Percentiles rank a stretch among this genome's conserved stretches.
Conservation (phyloP, 352 stramenopile species). For the Phytophthora ramorum region DNA sequence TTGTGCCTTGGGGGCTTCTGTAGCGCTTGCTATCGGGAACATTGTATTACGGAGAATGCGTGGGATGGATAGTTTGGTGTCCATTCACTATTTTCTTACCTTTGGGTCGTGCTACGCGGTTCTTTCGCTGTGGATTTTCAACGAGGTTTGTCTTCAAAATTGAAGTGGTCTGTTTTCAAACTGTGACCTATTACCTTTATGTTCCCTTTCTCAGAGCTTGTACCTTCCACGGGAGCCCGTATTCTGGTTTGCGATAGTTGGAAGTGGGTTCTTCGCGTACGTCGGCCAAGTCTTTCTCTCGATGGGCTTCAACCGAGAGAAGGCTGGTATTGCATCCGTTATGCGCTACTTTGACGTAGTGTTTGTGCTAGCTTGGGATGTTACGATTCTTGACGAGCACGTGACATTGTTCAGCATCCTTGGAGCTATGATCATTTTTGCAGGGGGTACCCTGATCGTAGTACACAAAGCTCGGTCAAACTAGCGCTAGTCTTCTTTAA, state of each 20-base stretch:
- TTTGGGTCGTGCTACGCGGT: background rate
- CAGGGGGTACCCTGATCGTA: slow-evolving; percentile 46
- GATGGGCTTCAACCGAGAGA: slow-evolving; percentile 51
- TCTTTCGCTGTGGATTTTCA: background rate
- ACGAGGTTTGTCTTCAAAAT: background rate
- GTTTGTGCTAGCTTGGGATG: slow-evolving; percentile 61
- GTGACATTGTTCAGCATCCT: slow-evolving; percentile 51
- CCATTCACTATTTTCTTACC: background rate
- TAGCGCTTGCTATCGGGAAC: background rate
- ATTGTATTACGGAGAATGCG: background rate
- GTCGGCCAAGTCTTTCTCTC: slow-evolving; percentile 57
- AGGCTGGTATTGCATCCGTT: slow-evolving; percentile 57
- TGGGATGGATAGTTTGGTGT: background rate
- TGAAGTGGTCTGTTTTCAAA: background rate
- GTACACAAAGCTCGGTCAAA: slow-evolving; percentile 30
- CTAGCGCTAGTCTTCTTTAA: background rate
- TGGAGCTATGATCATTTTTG: slow-evolving; percentile 48
- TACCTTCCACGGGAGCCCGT: slow-evolving; percentile 32
- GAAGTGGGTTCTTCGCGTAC: slow-evolving; percentile 44
- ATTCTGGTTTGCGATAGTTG: slow-evolving; percentile 44
- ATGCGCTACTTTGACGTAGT: slow-evolving; percentile 70
- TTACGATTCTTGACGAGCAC: slow-evolving; percentile 46
- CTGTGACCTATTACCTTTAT: background rate
- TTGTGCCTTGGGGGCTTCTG: background rate
- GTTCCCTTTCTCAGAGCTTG: background rate